These are phyloP conservation scores for Metarhizium humberi DNA, from an alignment of 2,329 filamentous ascomycete species.

Conservation along the genomic window DNA sequence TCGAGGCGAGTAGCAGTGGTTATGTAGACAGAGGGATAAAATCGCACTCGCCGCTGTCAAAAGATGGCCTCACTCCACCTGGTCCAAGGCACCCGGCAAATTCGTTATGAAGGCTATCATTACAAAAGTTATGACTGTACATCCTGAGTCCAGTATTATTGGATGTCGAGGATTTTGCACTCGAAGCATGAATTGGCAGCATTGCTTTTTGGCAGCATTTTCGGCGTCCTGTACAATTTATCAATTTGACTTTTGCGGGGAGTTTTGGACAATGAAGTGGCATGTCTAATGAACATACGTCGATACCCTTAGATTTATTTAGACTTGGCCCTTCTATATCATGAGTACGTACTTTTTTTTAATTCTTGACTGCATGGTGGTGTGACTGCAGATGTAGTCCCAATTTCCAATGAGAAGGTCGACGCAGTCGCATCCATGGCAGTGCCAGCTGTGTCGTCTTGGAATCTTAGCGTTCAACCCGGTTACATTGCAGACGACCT, in stretches of 20 bases:
- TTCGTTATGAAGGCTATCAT: background rate
- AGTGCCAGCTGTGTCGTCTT: background rate
- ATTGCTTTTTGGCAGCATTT: background rate
- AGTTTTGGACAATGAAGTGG: background rate
- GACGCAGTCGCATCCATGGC: background rate
- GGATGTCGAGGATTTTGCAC: background rate
- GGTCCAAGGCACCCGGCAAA: background rate
- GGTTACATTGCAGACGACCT: background rate
- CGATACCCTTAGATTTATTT: slow-evolving; percentile 2
- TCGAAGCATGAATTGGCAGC: background rate
- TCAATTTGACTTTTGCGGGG: background rate
- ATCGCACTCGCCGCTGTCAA: background rate
- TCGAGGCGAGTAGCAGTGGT: slow-evolving; percentile 31
- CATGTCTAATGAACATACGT: background rate
- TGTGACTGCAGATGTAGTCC: background rate
- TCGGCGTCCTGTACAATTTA: background rate
- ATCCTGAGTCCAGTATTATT: too few relatives aligned
- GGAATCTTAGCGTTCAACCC: too few relatives aligned
- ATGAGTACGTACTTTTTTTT: background rate
- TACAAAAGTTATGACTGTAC: background rate
- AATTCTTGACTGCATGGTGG: background rate
- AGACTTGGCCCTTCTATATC: slow-evolving; percentile 3
- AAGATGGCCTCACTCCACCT: background rate
- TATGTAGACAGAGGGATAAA: slow-evolving; percentile 22
- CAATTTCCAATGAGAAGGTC: background rate